phyloP scores from a whole-genome alignment of 75 land plant species.

The Larix kaempferi region DNA sequence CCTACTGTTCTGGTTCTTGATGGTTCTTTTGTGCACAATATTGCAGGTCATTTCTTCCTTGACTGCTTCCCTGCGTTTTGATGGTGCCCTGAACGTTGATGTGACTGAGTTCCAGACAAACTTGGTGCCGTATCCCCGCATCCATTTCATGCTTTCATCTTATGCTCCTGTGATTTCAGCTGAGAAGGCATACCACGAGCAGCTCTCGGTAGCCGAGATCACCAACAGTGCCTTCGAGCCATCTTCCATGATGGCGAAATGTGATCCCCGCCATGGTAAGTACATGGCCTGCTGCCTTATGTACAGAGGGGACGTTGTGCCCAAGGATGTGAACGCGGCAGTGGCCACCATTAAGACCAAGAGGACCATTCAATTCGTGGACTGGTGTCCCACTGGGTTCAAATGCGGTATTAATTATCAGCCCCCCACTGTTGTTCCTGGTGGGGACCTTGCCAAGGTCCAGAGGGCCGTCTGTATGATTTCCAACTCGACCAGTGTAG shows the following conservation, averaged over 20 bases:
- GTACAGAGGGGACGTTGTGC: constrained; percentile 60
- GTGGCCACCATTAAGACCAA: constrained; percentile 59
- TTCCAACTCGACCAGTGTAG: constrained; percentile 47
- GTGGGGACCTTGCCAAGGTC: constrained; percentile 61
- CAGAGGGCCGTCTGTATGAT: constrained; percentile 57
- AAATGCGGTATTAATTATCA: constrained; percentile 48
- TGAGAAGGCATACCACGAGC: constrained; percentile 59
- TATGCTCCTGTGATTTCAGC: constrained; percentile 55
- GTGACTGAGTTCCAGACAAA: constrained; percentile 74
- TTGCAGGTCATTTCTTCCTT: constrained; percentile 52
- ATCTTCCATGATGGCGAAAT: constrained; percentile 75
- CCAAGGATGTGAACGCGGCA: constrained; percentile 65
- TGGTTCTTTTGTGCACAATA: no score
- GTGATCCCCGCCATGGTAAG: constrained; percentile 54
- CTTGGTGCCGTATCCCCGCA: constrained; percentile 61
- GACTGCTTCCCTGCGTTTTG: constrained; percentile 61
- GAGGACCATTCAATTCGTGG: constrained; percentile 54
- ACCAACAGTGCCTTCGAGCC: constrained; percentile 56
- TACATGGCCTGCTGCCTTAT: constrained; percentile 61
- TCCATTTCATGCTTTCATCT: constrained; percentile 73
- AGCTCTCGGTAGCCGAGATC: constrained; percentile 73
- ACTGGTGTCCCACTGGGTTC: constrained; percentile 50
- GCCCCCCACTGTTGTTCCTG: constrained; percentile 62
- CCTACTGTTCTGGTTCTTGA: no score
- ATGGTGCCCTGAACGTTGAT: constrained; percentile 69